Conservation (phyloP, 345 rosid genomes). For the Pseudoturritis turrita region DNA sequence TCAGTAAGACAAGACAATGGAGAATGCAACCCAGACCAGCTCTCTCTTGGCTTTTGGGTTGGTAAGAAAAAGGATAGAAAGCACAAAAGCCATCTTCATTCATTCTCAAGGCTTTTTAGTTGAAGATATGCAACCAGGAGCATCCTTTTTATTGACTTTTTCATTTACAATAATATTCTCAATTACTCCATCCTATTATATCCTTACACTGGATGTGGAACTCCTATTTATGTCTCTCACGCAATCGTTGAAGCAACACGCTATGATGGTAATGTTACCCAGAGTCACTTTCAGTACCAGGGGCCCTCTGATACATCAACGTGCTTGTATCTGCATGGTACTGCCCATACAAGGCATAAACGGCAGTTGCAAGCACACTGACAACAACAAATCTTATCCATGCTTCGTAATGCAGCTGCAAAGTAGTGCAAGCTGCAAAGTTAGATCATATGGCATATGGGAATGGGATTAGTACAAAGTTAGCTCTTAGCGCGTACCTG, state of each 20-base stretch:
- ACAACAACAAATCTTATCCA: conserved; percentile 82
- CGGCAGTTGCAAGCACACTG: conserved; percentile 48
- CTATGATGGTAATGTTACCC: neutral
- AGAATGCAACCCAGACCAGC: no score
- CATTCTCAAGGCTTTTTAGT: no score
- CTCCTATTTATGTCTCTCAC: neutral
- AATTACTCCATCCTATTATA: neutral
- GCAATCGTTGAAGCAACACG: neutral
- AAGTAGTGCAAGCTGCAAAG: conserved; percentile 7
- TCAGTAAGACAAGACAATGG: no score
- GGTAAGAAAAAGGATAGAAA: no score
- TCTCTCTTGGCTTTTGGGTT: no score
- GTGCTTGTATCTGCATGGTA: conserved; percentile 66
- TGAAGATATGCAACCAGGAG: no score
- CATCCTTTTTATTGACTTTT: neutral
- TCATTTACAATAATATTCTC: conserved; percentile 6
- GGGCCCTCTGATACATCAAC: conserved; percentile 53
- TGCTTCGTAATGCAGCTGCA: conserved; percentile 89
- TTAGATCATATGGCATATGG: conserved; percentile 6
- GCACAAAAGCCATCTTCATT: neutral
- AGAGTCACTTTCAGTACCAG: conserved; percentile 33
- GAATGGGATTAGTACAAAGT: neutral
- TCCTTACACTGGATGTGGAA: neutral
- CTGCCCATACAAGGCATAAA: conserved; percentile 83
- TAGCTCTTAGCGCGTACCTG: conserved; percentile 47